Percentiles rank a stretch among this genome's conserved stretches.
These are phyloP conservation scores for Scheffersomyces parashehatae DNA, from an alignment of 1,139 yeast genomes.

Conservation along the genomic window DNA sequence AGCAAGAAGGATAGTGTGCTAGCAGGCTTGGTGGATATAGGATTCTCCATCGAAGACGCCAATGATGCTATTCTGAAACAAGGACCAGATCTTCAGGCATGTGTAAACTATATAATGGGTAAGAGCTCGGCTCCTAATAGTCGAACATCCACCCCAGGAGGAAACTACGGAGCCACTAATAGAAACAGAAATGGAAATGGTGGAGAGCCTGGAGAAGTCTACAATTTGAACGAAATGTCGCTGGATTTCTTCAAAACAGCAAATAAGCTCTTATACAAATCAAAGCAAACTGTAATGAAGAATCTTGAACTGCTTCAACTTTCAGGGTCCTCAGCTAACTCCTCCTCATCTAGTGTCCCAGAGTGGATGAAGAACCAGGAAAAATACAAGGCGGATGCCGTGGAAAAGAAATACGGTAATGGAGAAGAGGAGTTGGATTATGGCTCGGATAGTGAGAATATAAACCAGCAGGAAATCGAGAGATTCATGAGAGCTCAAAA, in stretches of 20 bases:
- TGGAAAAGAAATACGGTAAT: constrained; percentile 31
- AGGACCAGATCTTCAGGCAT: constrained; percentile 65
- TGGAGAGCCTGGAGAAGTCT: constrained; percentile 4
- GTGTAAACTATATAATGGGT: constrained; percentile 69
- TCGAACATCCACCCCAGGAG: background rate
- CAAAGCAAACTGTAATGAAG: constrained; percentile 61
- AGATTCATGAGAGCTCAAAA: constrained; percentile 40
- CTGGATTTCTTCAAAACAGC: constrained; percentile 65
- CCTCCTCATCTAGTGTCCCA: constrained; percentile 45
- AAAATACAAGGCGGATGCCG: constrained; percentile 44
- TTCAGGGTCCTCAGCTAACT: constrained; percentile 10
- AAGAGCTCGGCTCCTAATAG: constrained; percentile 5
- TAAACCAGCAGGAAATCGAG: constrained; percentile 44
- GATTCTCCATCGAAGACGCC: constrained; percentile 66
- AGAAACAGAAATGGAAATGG: background rate
- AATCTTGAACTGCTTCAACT: constrained; percentile 63
- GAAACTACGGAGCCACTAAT: background rate
- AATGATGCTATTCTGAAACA: constrained; percentile 55
- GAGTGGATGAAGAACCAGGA: constrained; percentile 76
- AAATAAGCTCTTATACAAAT: constrained; percentile 57
- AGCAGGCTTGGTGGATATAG: constrained; percentile 79
- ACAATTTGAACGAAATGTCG: constrained; percentile 55
- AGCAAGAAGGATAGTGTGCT: constrained; percentile 49
- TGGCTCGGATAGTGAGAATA: constrained; percentile 47
- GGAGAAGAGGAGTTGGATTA: constrained; percentile 36